Percentiles rank a stretch among this genome's conserved stretches.
phyloP scores from a whole-genome alignment of 2,329 filamentous ascomycete genomes.

The Trichoderma sp. region DNA sequence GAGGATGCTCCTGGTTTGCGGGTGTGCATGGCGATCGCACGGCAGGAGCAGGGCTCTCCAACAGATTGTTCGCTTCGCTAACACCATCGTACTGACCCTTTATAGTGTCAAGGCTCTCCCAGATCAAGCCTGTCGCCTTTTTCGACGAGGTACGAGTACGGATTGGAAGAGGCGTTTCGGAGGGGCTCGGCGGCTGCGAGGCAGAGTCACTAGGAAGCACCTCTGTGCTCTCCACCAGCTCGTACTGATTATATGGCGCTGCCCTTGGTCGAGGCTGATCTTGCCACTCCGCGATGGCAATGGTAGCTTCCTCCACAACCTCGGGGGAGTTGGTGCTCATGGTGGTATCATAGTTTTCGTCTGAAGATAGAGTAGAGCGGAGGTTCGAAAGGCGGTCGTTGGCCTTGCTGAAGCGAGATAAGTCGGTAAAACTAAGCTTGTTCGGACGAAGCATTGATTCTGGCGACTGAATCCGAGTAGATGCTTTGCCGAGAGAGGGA shows the following conservation, averaged over 20 bases:
- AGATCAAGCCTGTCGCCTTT: not conserved
- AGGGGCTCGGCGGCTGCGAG: conserved; percentile 20
- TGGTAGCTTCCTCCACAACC: conserved; percentile 27
- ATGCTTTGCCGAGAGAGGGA: conserved; percentile 25
- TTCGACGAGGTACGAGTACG: not conserved
- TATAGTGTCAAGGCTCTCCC: conserved; percentile 15
- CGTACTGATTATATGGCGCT: conserved; percentile 28
- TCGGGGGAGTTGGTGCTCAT: conserved; percentile 23
- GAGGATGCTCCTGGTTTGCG: conserved; percentile 14
- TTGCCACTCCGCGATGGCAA: conserved; percentile 29
- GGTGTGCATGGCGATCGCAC: not conserved
- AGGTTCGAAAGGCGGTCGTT: conserved; percentile 32
- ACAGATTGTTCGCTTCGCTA: conserved; percentile 18
- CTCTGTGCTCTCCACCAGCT: conserved; percentile 30
- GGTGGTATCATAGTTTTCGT: conserved; percentile 8
- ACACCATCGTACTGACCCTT: conserved; percentile 28
- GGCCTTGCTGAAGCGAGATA: conserved; percentile 30
- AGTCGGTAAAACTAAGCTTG: conserved; percentile 29
- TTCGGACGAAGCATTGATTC: conserved; percentile 23
- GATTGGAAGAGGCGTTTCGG: not conserved
- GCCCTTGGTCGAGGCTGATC: conserved; percentile 22
- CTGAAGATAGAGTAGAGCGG: conserved; percentile 23
- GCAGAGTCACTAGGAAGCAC: conserved; percentile 25
- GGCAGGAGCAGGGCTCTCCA: conserved; percentile 22
- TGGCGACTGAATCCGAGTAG: conserved; percentile 30